phyloP scores from a whole-genome alignment of 441 rosid species.

The Gossypium davidsonii region DNA sequence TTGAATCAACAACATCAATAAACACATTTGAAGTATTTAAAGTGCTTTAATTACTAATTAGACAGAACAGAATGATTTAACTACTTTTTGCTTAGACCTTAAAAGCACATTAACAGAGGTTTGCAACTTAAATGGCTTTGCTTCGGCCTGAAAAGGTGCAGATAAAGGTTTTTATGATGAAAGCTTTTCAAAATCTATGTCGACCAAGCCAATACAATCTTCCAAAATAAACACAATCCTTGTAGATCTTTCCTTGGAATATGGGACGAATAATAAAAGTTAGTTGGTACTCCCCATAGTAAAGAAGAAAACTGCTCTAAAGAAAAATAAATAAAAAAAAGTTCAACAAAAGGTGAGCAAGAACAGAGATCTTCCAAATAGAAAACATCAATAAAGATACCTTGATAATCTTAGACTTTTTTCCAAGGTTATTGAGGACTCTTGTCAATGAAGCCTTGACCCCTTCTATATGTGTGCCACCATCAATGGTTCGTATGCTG shows the following conservation, averaged over 20 bases:
- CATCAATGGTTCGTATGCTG: slow-evolving; percentile 89
- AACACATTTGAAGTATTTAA: neutral
- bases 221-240: neutral
- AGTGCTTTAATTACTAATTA: neutral
- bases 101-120: neutral
- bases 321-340: neutral
- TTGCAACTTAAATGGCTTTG: neutral
- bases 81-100: slow-evolving; percentile 1
- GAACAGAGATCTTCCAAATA: neutral
- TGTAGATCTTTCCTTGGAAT: neutral
- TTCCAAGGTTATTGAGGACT: slow-evolving; percentile 74
- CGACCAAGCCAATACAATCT: neutral
- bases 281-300: neutral
- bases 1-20: neutral
- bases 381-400: slow-evolving; percentile 31
- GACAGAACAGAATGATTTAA: neutral
- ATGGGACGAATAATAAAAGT: neutral
- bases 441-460: slow-evolving; percentile 84
- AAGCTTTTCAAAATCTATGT: neutral
- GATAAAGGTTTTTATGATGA: neutral
- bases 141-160: neutral
- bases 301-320: neutral
- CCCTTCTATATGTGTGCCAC: slow-evolving; percentile 94
- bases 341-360: neutral
- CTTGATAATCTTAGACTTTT: slow-evolving; percentile 81